Evolutionary conservation across 192 early-diverging fungal species (phyloP), one percentile per base, ranked within the genome.

Genomic region (Coemansia javaensis): DNA sequence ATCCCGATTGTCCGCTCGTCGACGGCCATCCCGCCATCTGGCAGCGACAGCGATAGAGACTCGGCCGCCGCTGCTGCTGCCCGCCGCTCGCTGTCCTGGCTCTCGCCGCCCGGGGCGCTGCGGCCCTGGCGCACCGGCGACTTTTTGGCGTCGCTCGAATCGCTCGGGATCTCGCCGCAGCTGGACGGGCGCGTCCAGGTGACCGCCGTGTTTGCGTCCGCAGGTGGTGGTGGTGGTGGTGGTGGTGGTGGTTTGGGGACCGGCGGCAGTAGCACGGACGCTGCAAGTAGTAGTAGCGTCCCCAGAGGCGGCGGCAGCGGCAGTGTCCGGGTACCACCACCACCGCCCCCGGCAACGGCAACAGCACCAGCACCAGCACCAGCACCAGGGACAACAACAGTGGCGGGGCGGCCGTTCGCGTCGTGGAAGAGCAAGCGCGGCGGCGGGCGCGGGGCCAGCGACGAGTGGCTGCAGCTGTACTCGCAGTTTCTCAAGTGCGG

Each of bases 401-500:
- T 33, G 18, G 15, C 33, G 37, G 12, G 44, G 12, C 42, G 32
- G 32, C 21, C 62, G 27, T 64, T 64, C 31, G 39, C 41, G 50
- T 50, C 52, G 20, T 73, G 69, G 69, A 53, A 50, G 39, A 44
- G 24, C 48, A 73, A 59, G 34, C 54, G 58, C 54, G 46, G 48
- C 27, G 7, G 68, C 12, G 70, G 72, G 18, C 76, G 83, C 37
- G 61, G 87, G 25, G 66, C n/a, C n/a, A n/a, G 84, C 38, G 75
- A 81, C 34, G 88, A 90, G 50, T 73, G 69, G 69, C 53, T 43
- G 48, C 57, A 65, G 52, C 82, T 98, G 41, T 98, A 98, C 69
- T 55, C 66, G 25, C 82, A 82, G 41, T 98, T 98, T 63, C 69
- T 97, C 33, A 87, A 88, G 64, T 93, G 90, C 37, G 86, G 90